phyloP scores from a whole-genome alignment of 179 eudicot genomes.

The Monotropa hypopitys region DNA sequence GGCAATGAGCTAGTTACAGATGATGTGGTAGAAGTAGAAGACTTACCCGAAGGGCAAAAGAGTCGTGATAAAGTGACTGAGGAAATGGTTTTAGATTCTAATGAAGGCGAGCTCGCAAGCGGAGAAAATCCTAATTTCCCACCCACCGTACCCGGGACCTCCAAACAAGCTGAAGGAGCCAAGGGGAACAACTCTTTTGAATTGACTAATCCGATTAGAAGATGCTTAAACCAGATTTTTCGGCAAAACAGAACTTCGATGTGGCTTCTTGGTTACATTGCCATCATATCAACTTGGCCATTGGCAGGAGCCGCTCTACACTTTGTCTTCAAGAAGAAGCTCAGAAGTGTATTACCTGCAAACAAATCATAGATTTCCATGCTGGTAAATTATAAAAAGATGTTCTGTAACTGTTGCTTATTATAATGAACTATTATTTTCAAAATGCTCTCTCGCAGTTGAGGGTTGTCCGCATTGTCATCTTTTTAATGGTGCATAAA shows the following conservation, averaged over 20 bases:
- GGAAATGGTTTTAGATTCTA: slow-evolving; percentile 9
- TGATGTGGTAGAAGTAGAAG: slow-evolving; percentile 13
- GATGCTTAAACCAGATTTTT: slow-evolving; percentile 36
- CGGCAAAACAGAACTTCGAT: slow-evolving; percentile 36
- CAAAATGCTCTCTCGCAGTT: not conserved
- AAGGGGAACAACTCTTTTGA: slow-evolving; percentile 8
- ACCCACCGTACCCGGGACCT: slow-evolving; percentile 5
- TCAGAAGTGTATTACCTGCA: slow-evolving; percentile 19
- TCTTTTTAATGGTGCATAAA: not conserved
- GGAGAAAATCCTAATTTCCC: slow-evolving; percentile 11
- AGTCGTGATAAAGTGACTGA: slow-evolving; percentile 8
- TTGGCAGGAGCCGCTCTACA: slow-evolving; percentile 39
- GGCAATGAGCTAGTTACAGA: slow-evolving; percentile 24
- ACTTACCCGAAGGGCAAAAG: slow-evolving; percentile 13
- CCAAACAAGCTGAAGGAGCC: slow-evolving; percentile 15
- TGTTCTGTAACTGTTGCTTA: not conserved
- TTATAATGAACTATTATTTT: too few species aligned
- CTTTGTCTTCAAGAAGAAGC: slow-evolving; percentile 35
- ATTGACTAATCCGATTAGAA: slow-evolving; percentile 18
- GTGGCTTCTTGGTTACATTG: slow-evolving; percentile 52
- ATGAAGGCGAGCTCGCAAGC: slow-evolving; percentile 14
- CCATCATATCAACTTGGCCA: slow-evolving; percentile 47
- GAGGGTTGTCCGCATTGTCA: not conserved
- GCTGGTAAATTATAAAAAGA: slow-evolving; percentile 8
- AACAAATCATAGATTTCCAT: slow-evolving; percentile 18